Evolutionary conservation across 2,329 filamentous ascomycete genomes (phyloP), one percentile per base, ranked within the genome.

Genomic region (Alternaria hordeiaustralica): DNA sequence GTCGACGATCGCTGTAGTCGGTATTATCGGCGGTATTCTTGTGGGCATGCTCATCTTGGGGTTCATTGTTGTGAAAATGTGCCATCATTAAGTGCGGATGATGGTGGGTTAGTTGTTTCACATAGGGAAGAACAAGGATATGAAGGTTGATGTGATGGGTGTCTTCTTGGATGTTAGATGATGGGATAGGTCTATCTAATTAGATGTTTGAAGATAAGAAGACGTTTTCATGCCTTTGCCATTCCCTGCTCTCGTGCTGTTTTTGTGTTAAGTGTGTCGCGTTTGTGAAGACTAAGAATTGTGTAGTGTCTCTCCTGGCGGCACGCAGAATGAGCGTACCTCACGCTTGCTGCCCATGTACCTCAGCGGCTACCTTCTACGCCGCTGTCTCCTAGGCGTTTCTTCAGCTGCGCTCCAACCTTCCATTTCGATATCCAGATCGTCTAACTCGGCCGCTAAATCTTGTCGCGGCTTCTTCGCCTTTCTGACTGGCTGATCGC

Each of bases 391-490:
- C 45, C 18, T n/a, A 20, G 30, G 7, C 20, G 15, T 20, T 6
- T 26, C 8, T 25, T 41, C 56, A 58, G 25, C 25, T 23, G 49
- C 15, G 30, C 13, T 20, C 41, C 55, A 62, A 6, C 60, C 60
- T 41, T 57, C 26, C 60, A 49, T 60, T 5, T 55, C 23, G 18
- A 60, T 60, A 6, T 28, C 49, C 15, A 55, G 26, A 15, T 60
- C 43, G 9, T 60, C 26, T 12, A 55, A n/a, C 28, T 60, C 50
- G 2, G 41, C 50, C 6, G 15, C 13, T 2, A 60, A 25, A 5
- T 47, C 46, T 15, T 51, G 45, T 20, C 45, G 8, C 12, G 45
- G 13, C 10, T n/a, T 50, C 26, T 33, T 28, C 12, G 9, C 6
- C 11, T 44, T 51, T n/a, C 4, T 57, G 26, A 18, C 4, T 2